These are phyloP conservation scores for Fusarium abutilonis DNA, from an alignment of 2,329 filamentous ascomycete genomes.

Conservation along the genomic window DNA sequence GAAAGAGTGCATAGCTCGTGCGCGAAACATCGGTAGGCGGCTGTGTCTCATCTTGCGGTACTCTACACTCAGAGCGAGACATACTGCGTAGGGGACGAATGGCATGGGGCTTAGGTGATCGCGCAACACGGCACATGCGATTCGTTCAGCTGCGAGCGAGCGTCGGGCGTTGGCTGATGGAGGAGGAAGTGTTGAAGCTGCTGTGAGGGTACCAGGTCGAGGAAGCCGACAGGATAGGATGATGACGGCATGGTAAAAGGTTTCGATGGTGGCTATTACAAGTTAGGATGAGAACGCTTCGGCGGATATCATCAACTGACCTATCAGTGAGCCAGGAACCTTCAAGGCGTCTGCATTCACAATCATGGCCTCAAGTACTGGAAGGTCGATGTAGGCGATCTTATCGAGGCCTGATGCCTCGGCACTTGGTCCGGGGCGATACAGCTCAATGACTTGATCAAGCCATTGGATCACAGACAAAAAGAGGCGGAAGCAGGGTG, in stretches of 20 bases:
- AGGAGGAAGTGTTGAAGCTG: constrained; percentile 56
- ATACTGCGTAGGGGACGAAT: constrained; percentile 69
- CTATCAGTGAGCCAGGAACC: constrained; percentile 60
- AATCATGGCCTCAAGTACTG: constrained; percentile 67
- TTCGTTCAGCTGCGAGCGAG: constrained; percentile 66
- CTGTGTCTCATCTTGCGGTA: constrained; percentile 73
- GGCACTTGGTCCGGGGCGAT: constrained; percentile 62
- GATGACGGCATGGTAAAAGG: constrained; percentile 71
- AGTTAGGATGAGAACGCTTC: constrained; percentile 31
- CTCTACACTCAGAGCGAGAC: constrained; percentile 68
- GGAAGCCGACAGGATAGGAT: constrained; percentile 69
- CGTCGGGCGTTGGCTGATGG: constrained; percentile 65
- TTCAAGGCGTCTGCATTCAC: constrained; percentile 63
- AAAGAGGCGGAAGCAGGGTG: constrained; percentile 66
- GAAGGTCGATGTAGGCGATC: constrained; percentile 61
- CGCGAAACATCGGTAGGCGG: constrained; percentile 66
- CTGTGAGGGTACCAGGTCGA: constrained; percentile 52
- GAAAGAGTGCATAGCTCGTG: constrained; percentile 64
- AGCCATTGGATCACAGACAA: constrained; percentile 64
- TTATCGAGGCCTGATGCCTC: constrained; percentile 55
- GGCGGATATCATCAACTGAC: constrained; percentile 47
- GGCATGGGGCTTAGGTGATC: constrained; percentile 65
- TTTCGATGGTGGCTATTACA: constrained; percentile 65
- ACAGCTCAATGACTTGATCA: constrained; percentile 68
- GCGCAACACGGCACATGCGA: constrained; percentile 63